These are phyloP conservation scores for Trichopus zeylanicus DNA, from an alignment of 116 monocot species.

Conservation along the genomic window DNA sequence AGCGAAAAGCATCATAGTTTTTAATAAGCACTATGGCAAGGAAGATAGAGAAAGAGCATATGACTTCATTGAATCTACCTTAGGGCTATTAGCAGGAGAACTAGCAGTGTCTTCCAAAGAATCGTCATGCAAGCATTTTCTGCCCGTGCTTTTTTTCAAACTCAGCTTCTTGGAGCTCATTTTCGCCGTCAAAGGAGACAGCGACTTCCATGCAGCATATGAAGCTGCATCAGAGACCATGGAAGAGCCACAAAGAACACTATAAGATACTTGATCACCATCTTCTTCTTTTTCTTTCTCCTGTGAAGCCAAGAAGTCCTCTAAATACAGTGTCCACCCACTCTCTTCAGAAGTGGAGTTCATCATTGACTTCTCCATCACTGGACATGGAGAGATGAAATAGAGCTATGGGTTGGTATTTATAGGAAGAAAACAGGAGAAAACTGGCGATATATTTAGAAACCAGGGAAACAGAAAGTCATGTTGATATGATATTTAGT, in stretches of 20 bases:
- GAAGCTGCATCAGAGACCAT: slow-evolving; percentile 44
- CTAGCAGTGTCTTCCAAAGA: slow-evolving; percentile 73
- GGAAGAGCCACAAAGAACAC: too few species aligned
- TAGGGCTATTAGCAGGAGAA: slow-evolving; percentile 59
- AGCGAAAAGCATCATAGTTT: too few species aligned
- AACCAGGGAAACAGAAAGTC: too few species aligned
- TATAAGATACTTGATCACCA: background rate
- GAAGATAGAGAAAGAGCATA: background rate
- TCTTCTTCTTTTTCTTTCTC: slow-evolving; percentile 1
- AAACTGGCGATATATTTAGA: too few species aligned
- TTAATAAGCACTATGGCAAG: background rate
- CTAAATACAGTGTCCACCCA: slow-evolving; percentile 44
- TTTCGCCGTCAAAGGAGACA: background rate
- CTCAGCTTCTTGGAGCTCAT: slow-evolving; percentile 22
- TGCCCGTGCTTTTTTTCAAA: slow-evolving; percentile 25
- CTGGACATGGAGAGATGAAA: background rate
- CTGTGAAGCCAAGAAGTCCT: slow-evolving; percentile 32
- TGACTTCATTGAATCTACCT: slow-evolving; percentile 27
- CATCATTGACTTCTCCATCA: slow-evolving; percentile 18
- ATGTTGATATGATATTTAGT: too few species aligned
- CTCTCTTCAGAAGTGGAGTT: slow-evolving; percentile 32
- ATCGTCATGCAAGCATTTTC: slow-evolving; percentile 28
- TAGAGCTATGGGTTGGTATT: background rate
- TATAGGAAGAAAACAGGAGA: slow-evolving; percentile 2
- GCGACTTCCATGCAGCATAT: slow-evolving; percentile 15